A percentile compares a stretch with the other conserved stretches of the same genome.
Evolutionary conservation across 768 basidiomycete genomes (phyloP).

Genomic region (Albatrellus ellisii): DNA sequence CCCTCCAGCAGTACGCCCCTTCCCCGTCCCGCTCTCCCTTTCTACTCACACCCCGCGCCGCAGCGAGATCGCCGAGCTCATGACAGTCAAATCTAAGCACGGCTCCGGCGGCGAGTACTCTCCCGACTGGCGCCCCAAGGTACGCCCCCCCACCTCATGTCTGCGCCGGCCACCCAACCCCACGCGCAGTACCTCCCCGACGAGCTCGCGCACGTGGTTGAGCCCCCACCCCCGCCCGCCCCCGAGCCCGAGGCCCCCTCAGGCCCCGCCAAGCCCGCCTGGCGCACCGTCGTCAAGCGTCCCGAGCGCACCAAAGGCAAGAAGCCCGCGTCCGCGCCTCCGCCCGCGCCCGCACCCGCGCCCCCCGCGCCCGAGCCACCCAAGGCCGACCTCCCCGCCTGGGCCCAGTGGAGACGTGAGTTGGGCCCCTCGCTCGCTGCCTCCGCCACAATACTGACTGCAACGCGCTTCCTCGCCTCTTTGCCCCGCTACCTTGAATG

Average conservation of each 20-base stretch:
- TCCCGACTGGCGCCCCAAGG: slow-evolving; percentile 60
- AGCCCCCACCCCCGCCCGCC: slow-evolving; percentile 27
- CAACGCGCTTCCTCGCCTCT: no score
- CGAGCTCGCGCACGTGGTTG: slow-evolving; percentile 13
- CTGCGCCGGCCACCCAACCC: background rate
- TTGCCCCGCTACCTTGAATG: background rate
- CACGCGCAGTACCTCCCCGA: slow-evolving; percentile 13
- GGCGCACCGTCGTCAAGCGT: slow-evolving; percentile 62
- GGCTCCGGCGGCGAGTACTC: slow-evolving; percentile 69
- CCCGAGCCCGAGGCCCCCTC: slow-evolving; percentile 31
- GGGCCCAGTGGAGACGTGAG: slow-evolving; percentile 81
- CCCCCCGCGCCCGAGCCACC: slow-evolving; percentile 25
- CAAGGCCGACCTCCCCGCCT: slow-evolving; percentile 46
- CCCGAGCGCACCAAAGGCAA: slow-evolving; percentile 22
- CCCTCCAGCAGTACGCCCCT: slow-evolving; percentile 37
- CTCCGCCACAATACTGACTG: background rate
- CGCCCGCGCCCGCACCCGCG: slow-evolving; percentile 27
- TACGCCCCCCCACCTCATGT: slow-evolving; percentile 18
- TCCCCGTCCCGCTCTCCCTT: background rate
- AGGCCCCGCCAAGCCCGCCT: slow-evolving; percentile 48
- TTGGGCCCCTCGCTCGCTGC: background rate
- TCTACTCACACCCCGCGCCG: background rate
- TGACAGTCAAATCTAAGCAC: slow-evolving; percentile 75
- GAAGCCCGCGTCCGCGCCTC: slow-evolving; percentile 24
- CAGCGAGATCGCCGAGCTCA: slow-evolving; percentile 77